Percentiles rank a stretch among this genome's conserved stretches.
Evolutionary conservation across 2,329 filamentous ascomycete species (phyloP).

Genomic region (Botrytis paeoniae): DNA sequence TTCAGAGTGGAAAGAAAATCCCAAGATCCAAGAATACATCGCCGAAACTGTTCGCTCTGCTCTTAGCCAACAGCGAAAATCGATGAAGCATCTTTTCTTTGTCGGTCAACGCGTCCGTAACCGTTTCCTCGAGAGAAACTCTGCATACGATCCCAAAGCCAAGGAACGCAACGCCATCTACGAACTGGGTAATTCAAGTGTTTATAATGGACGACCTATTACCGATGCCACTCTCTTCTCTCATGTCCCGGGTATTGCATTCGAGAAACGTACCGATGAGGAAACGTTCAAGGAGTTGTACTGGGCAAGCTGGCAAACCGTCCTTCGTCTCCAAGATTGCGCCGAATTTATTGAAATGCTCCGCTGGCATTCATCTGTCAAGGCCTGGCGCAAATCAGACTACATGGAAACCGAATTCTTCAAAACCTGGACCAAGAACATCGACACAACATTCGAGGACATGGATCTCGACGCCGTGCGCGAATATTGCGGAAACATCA

Average conservation of each 20-base stretch:
- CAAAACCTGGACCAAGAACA: slow-evolving; percentile 17
- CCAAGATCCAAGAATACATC: slow-evolving; percentile 13
- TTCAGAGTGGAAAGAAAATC: slow-evolving; percentile 16
- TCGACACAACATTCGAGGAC: slow-evolving; percentile 18
- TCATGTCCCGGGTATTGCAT: slow-evolving; percentile 14
- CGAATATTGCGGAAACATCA: slow-evolving; percentile 15
- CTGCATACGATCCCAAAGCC: slow-evolving; percentile 6
- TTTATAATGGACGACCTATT: slow-evolving; percentile 18
- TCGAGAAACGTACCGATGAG: slow-evolving; percentile 18
- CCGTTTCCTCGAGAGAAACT: slow-evolving; percentile 17
- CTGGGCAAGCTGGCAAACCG: slow-evolving; percentile 18
- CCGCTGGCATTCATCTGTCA: slow-evolving; percentile 18
- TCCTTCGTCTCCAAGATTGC: slow-evolving; percentile 16
- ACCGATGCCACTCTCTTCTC: slow-evolving; percentile 19
- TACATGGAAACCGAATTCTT: slow-evolving; percentile 18
- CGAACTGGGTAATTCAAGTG: slow-evolving; percentile 15
- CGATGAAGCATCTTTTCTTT: slow-evolving; percentile 20
- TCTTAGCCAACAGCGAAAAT: slow-evolving; percentile 15
- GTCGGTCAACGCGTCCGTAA: slow-evolving; percentile 19
- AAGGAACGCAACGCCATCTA: slow-evolving; percentile 17
- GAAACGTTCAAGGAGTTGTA: slow-evolving; percentile 17
- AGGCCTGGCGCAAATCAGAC: slow-evolving; percentile 14
- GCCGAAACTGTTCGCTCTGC: slow-evolving; percentile 15
- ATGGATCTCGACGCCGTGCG: slow-evolving; percentile 16
- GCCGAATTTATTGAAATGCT: slow-evolving; percentile 20